A percentile compares a stretch with the other conserved stretches of the same genome.
phyloP scores from a whole-genome alignment of 2,329 filamentous ascomycete genomes.

The Cytospora leucostoma region DNA sequence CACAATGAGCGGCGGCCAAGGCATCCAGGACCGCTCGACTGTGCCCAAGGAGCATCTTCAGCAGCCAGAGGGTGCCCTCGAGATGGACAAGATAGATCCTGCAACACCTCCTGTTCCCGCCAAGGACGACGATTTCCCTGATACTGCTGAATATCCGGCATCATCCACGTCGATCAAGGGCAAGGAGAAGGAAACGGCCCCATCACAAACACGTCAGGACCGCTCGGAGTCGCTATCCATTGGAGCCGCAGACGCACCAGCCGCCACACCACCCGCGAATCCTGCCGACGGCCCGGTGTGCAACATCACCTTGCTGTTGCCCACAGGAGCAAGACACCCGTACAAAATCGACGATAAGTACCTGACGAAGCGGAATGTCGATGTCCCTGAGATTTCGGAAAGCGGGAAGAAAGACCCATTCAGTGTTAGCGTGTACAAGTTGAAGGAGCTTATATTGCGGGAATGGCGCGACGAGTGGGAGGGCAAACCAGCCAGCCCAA shows the following conservation, averaged over 20 bases:
- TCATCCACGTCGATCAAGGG: conserved; percentile 32
- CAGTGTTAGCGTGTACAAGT: conserved; percentile 86
- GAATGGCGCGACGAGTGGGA: conserved; percentile 97
- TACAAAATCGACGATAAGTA: conserved; percentile 91
- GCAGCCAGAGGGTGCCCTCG: conserved; percentile 27
- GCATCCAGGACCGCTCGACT: conserved; percentile 15
- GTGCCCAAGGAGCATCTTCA: conserved; percentile 24
- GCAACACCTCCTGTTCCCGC: conserved; percentile 24
- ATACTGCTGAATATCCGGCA: conserved; percentile 27
- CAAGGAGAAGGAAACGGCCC: conserved; percentile 35
- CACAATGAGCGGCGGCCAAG: conserved; percentile 22
- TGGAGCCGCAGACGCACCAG: conserved; percentile 34
- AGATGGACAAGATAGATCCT: conserved; percentile 26
- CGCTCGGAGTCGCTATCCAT: conserved; percentile 39
- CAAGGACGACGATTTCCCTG: conserved; percentile 21
- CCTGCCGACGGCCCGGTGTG: conserved; percentile 50
- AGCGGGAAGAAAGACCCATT: conserved; percentile 72
- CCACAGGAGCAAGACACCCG: conserved; percentile 79
- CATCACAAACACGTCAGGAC: conserved; percentile 31
- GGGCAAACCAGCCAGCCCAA: conserved; percentile 78
- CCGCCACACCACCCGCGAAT: conserved; percentile 20
- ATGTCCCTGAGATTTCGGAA: conserved; percentile 66
- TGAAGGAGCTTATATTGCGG: conserved; percentile 90
- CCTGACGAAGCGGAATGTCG: conserved; percentile 76
- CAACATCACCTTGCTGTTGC: conserved; percentile 80